Evolutionary conservation across 2,329 filamentous ascomycete genomes (phyloP).

Genomic region (Diaporthe humulicola): DNA sequence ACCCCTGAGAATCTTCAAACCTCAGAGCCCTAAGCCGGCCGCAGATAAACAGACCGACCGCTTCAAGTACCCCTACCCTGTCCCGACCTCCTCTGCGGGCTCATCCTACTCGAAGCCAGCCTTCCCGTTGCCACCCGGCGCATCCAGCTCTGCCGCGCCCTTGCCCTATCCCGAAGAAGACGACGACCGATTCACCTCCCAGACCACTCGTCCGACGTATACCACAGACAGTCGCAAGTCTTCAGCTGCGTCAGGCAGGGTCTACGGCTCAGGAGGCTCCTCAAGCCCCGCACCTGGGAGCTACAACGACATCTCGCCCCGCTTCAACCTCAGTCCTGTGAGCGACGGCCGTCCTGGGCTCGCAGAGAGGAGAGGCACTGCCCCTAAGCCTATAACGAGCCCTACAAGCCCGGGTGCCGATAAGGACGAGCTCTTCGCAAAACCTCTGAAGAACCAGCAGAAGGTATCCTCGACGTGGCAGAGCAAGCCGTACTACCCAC

Average conservation of each 20-base stretch:
- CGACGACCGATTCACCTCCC: conserved; percentile 58
- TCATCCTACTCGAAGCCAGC: conserved; percentile 64
- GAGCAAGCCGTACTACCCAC: conserved; percentile 72
- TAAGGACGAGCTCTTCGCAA: conserved; percentile 84
- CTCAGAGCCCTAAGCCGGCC: conserved; percentile 72
- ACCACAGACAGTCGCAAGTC: conserved; percentile 55
- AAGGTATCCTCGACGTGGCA: conserved; percentile 62
- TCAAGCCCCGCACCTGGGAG: conserved; percentile 51
- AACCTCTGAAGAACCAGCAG: conserved; percentile 64
- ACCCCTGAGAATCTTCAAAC: conserved; percentile 88
- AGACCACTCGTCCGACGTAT: conserved; percentile 57
- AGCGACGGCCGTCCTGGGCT: conserved; percentile 74
- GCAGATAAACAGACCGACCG: conserved; percentile 53
- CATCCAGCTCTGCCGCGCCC: conserved; percentile 76
- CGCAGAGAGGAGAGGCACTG: conserved; percentile 86
- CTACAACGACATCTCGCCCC: conserved; percentile 65
- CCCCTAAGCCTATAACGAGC: conserved; percentile 85
- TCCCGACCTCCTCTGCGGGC: conserved; percentile 52
- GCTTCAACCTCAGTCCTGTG: conserved; percentile 67
- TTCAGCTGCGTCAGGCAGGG: conserved; percentile 48
- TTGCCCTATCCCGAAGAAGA: conserved; percentile 81
- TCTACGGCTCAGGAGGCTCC: conserved; percentile 51
- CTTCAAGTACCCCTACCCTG: conserved; percentile 65
- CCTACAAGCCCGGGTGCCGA: conserved; percentile 83
- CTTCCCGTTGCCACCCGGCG: conserved; percentile 76